Base-by-base conservation (phyloP, 257 asterid species). In the Lithospermum erythrorhizon region DNA sequence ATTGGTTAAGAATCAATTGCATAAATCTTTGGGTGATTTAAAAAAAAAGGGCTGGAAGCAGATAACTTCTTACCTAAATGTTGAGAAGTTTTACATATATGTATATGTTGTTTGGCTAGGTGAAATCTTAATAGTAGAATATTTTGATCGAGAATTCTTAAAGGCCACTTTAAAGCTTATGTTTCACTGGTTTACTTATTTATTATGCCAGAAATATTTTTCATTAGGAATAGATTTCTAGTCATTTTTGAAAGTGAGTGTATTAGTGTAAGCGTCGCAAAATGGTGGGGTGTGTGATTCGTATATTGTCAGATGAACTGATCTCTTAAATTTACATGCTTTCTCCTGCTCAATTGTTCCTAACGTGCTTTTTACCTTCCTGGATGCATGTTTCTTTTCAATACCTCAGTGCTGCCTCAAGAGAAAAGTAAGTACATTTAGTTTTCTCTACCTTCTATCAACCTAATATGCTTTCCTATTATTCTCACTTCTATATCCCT, bases 381-480 rank as follows among this genome's bases (percentile, higher is more conserved):
- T 74, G 74, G 72, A 59, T 80, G 87, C 86, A 80, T 75, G 76
- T 78, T 63, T 68, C 66, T 59, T 64, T 55, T 5, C 57, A 61
- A 57, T 80, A 77, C 55, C 59, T 70, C 94, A 90, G 98, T 90
- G 84, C 94, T 87, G 73, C 98, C 94, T 68, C 93, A 83, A 78
- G 96, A 90, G 68, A 55, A 78, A 80, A 83, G 98, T 90, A 83
- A 70, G 98, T 73, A 23, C 41, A 22, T 13, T 55, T 32, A 35
- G 52, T 55, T 62, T 63, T 48, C 19, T 52, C 73, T 62, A 63
- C 56, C 60, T 20, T 56, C 49, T 8, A 11, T 41, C 49, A 41
- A 41, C 18, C 18, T 11, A 41, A 41, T 41, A 41, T 41, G 17
- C 17, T 41, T 41, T 41, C 49, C 18, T 41, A 41, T 5, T 41